Percentiles rank a stretch among this genome's conserved stretches.
phyloP scores from a whole-genome alignment of 192 early-diverging fungal genomes.

The Coemansia sp. region DNA sequence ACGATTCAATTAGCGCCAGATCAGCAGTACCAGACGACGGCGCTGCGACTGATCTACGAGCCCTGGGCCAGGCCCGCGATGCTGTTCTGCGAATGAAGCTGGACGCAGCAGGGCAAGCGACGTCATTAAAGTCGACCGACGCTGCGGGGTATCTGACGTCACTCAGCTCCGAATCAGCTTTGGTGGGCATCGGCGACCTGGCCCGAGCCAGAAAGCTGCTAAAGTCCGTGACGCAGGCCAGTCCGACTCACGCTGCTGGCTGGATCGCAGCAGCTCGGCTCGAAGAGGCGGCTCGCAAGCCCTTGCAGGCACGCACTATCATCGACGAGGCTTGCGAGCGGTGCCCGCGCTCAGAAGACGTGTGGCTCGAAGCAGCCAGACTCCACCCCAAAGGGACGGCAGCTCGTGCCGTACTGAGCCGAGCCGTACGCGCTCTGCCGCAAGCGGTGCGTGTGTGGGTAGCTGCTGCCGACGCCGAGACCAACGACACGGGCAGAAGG shows the following conservation, averaged over 20 bases:
- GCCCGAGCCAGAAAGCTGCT: constrained; percentile 89
- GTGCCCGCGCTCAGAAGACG: constrained; percentile 93
- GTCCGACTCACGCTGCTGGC: constrained; percentile 95
- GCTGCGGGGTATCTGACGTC: constrained; percentile 97
- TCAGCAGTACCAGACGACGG: constrained; percentile 49
- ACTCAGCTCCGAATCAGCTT: constrained; percentile 68
- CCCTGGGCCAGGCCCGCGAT: constrained; percentile 92
- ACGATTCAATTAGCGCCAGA: constrained; percentile 57
- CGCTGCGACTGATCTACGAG: constrained; percentile 67
- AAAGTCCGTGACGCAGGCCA: constrained; percentile 88
- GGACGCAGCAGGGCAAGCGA: constrained; percentile 84
- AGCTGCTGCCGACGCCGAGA: constrained; percentile 84
- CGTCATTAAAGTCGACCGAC: constrained; percentile 62
- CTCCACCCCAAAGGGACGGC: constrained; percentile 72
- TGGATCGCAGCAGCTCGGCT: constrained; percentile 98
- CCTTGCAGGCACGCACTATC: constrained; percentile 77
- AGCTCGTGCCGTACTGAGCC: constrained; percentile 89
- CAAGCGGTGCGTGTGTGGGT: constrained; percentile 94
- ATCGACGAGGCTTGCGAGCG: constrained; percentile 93
- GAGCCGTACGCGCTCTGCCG: constrained; percentile 87
- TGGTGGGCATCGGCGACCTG: constrained; percentile 72
- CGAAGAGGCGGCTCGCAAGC: constrained; percentile 90
- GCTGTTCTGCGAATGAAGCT: constrained; percentile 89
- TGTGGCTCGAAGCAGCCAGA: constrained; percentile 96
- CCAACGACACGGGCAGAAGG: constrained; percentile 59